phyloP scores from a whole-genome alignment of 331 rosid genomes.

The Malus hybrid region DNA sequence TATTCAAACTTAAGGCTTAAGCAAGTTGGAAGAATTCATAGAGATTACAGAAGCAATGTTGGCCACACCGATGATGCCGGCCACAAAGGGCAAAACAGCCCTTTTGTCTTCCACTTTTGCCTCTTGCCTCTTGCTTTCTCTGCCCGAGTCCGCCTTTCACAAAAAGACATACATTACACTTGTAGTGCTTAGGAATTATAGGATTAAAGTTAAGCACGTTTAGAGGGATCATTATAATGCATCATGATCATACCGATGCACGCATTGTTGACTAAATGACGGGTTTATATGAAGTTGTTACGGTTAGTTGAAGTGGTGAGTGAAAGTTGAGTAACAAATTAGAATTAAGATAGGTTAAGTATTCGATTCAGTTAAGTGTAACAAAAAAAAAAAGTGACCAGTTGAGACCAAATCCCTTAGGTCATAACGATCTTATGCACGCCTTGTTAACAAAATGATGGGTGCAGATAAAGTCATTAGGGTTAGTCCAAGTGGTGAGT shows the following conservation, averaged over 20 bases:
- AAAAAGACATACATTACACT: background rate
- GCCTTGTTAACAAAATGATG: too few species aligned
- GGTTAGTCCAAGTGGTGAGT: too few species aligned
- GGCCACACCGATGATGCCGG: conserved; percentile 43
- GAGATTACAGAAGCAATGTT: conserved; percentile 23
- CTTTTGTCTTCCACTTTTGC: conserved; percentile 37
- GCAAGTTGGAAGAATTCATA: conserved; percentile 32
- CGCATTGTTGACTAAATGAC: background rate
- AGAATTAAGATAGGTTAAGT: too few species aligned
- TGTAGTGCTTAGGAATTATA: background rate
- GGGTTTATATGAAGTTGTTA: background rate
- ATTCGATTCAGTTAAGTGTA: too few species aligned
- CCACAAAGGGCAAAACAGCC: conserved; percentile 20
- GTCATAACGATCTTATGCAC: too few species aligned
- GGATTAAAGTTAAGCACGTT: background rate
- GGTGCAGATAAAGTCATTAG: too few species aligned
- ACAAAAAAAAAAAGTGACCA: too few species aligned
- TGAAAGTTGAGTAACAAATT: too few species aligned
- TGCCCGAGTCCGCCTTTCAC: conserved; percentile 11
- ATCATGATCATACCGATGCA: background rate
- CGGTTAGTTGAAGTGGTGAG: too few species aligned
- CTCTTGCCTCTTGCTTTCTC: conserved; percentile 16
- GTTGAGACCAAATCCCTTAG: too few species aligned
- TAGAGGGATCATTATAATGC: too few species aligned
- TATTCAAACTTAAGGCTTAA: conserved; percentile 31